Percentiles rank a stretch among this genome's conserved stretches.
These are phyloP conservation scores for Huntiella bhutanensis DNA, from an alignment of 2,329 filamentous ascomycete species.

Conservation along the genomic window DNA sequence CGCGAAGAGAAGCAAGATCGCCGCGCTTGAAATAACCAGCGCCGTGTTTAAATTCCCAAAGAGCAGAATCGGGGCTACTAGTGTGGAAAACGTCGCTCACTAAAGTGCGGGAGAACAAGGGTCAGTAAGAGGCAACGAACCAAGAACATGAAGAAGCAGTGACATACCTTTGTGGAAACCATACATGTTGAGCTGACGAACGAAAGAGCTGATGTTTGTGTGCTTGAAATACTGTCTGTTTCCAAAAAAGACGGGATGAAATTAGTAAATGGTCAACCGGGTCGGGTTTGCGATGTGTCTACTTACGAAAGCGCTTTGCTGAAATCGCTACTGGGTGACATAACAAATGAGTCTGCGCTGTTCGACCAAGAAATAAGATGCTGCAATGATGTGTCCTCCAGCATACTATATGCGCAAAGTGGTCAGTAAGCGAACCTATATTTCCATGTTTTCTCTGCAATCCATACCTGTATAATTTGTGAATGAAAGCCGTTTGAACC, in stretches of 20 bases:
- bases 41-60: constrained; percentile 98
- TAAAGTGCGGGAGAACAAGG: constrained; percentile 20
- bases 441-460: background rate
- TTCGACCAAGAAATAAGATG: constrained; percentile 94
- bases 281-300: background rate
- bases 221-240: constrained; percentile 94
- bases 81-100: constrained; percentile 98
- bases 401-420: constrained; percentile 46
- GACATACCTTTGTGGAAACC: constrained; percentile 85
- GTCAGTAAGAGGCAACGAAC: background rate
- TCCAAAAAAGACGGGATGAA: background rate
- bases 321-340: constrained; percentile 94
- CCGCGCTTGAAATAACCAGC: constrained; percentile 94
- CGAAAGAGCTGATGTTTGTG: constrained; percentile 97
- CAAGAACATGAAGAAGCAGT: background rate
- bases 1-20: constrained; percentile 72
- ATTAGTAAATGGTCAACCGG: background rate
- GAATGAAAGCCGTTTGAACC: constrained; percentile 95
- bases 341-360: constrained; percentile 91
- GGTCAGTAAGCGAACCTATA: constrained; percentile 14
- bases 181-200: constrained; percentile 97
- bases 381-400: constrained; percentile 82
- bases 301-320: constrained; percentile 93
- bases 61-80: constrained; percentile 72
- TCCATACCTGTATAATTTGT: constrained; percentile 85